Evolutionary conservation across 1,284 basidiomycete genomes (phyloP).

Genomic region (Sanghuangporus sanghuang): DNA sequence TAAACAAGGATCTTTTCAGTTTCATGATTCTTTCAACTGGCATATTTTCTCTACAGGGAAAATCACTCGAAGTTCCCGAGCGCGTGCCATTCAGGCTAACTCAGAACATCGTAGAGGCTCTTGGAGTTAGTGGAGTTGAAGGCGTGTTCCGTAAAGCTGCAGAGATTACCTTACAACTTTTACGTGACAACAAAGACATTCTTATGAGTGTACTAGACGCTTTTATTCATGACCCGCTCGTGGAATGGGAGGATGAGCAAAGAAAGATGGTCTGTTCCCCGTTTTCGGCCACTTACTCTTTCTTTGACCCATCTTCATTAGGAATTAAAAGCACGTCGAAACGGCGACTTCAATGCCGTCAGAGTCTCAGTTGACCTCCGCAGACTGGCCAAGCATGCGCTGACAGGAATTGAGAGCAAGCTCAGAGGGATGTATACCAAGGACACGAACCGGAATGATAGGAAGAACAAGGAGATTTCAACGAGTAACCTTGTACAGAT

Average conservation of each 20-base stretch:
- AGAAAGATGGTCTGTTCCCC: slow-evolving; percentile 44
- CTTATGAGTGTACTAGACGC: slow-evolving; percentile 96
- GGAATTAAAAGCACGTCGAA: slow-evolving; percentile 34
- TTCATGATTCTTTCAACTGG: not conserved
- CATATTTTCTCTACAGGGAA: slow-evolving; percentile 52
- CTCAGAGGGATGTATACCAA: slow-evolving; percentile 65
- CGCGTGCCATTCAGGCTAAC: slow-evolving; percentile 95
- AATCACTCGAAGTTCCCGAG: slow-evolving; percentile 87
- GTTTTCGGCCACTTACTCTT: not conserved
- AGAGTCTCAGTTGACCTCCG: slow-evolving; percentile 50
- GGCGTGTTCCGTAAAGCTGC: slow-evolving; percentile 91
- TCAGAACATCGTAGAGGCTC: slow-evolving; percentile 89
- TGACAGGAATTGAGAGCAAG: slow-evolving; percentile 81
- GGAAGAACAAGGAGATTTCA: slow-evolving; percentile 60
- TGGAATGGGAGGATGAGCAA: slow-evolving; percentile 89
- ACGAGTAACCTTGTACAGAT: slow-evolving; percentile 86
- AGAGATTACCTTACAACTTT: slow-evolving; percentile 85
- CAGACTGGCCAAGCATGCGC: slow-evolving; percentile 64
- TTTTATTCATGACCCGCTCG: slow-evolving; percentile 95
- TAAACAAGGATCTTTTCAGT: slow-evolving; percentile 24
- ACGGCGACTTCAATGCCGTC: slow-evolving; percentile 37
- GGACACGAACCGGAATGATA: slow-evolving; percentile 44
- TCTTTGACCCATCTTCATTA: slow-evolving; percentile 18
- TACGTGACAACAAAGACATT: slow-evolving; percentile 90
- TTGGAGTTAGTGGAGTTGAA: slow-evolving; percentile 94